Conservation (phyloP, 257 asterid genomes). For the Salvia miltiorrhiza region DNA sequence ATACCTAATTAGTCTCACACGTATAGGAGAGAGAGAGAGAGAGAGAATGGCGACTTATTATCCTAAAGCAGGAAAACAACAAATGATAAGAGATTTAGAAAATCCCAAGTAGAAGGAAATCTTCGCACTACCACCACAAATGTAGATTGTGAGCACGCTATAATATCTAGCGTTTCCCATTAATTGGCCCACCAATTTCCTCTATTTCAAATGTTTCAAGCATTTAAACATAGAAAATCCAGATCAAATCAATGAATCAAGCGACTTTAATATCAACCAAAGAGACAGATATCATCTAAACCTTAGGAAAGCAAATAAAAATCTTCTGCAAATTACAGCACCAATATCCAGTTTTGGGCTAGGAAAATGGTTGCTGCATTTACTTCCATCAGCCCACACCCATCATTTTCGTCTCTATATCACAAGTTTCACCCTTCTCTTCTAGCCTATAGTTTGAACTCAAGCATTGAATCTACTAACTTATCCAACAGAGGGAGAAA, state of each 20-base stretch:
- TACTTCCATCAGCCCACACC: conserved; percentile 43
- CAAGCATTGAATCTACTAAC: conserved; percentile 29
- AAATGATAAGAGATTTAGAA: conserved; percentile 44
- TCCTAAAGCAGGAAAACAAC: conserved; percentile 23
- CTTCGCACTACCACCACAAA: conserved; percentile 53
- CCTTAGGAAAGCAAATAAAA: neutral
- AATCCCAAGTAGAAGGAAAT: conserved; percentile 33
- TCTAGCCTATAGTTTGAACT: conserved; percentile 25
- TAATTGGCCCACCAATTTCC: conserved; percentile 33
- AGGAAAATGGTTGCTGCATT: conserved; percentile 53
- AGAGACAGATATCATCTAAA: neutral
- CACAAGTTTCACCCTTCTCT: conserved; percentile 35
- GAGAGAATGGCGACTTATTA: neutral
- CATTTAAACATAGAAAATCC: conserved; percentile 3
- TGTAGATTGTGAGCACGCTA: conserved; percentile 45
- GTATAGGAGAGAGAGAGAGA: neutral
- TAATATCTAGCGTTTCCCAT: conserved; percentile 41
- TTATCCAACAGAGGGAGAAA: conserved; percentile 29
- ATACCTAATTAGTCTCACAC: too few species aligned
- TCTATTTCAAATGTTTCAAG: conserved; percentile 4
- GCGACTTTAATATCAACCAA: conserved; percentile 6
- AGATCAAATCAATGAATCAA: neutral
- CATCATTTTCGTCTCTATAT: conserved; percentile 36
- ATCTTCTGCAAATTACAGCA: neutral
- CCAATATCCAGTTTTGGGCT: conserved; percentile 11